Conservation (phyloP, 768 basidiomycete genomes). For the Phanerochaete carnosa region DNA sequence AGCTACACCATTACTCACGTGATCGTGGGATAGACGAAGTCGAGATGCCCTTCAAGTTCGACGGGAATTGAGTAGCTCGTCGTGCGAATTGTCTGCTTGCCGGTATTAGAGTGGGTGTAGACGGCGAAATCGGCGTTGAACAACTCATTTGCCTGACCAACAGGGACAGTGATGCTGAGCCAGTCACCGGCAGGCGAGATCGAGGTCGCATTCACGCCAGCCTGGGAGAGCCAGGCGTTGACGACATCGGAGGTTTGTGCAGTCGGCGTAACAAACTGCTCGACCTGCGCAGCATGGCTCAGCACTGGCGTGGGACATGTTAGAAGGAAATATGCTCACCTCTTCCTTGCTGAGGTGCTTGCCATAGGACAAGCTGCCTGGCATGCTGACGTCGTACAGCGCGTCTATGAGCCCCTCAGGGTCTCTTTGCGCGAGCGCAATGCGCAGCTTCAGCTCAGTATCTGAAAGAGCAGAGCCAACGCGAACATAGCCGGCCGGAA, state of each 20-base stretch:
- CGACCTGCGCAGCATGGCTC: slow-evolving; percentile 14
- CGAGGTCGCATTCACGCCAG: slow-evolving; percentile 19
- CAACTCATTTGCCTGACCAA: slow-evolving; percentile 25
- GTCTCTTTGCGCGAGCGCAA: slow-evolving; percentile 24
- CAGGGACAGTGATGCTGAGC: slow-evolving; percentile 21
- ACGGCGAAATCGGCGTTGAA: slow-evolving; percentile 26
- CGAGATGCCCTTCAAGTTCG: slow-evolving; percentile 22
- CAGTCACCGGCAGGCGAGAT: slow-evolving; percentile 28
- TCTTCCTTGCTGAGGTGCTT: slow-evolving; percentile 23
- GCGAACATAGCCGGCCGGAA: slow-evolving; percentile 14
- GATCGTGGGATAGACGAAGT: slow-evolving; percentile 30
- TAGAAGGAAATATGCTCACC: slow-evolving; percentile 11
- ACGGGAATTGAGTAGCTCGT: slow-evolving; percentile 30
- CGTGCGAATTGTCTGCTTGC: slow-evolving; percentile 25
- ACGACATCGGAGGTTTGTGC: slow-evolving; percentile 21
- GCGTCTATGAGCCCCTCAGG: slow-evolving; percentile 23
- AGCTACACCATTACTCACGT: too few species aligned
- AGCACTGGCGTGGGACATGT: background rate
- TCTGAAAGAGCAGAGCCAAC: slow-evolving; percentile 14
- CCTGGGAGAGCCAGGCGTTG: slow-evolving; percentile 23
- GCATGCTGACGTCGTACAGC: slow-evolving; percentile 22
- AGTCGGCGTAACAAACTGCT: slow-evolving; percentile 22
- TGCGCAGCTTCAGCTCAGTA: slow-evolving; percentile 22
- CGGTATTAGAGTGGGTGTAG: slow-evolving; percentile 23
- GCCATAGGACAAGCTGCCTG: slow-evolving; percentile 19